Evolutionary conservation across 306 rosid genomes (phyloP), one percentile per base, ranked within the genome.

Genomic region (Betula pendula): DNA sequence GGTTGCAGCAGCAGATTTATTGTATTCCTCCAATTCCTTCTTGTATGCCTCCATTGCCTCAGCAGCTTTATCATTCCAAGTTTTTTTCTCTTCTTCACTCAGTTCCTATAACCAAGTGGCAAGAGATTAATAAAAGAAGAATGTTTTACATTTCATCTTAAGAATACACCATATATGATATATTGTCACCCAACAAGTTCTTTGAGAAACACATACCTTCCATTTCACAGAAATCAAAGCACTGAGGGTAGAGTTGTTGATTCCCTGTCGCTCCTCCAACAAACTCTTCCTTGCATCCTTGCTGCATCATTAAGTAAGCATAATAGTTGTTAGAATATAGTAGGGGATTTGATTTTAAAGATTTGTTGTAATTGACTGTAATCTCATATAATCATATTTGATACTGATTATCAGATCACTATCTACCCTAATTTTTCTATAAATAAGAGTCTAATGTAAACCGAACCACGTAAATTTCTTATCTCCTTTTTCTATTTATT

Each of bases 1-100:
- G 11, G 38, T 68, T 44, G 86, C 85, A 73, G 77, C 90, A 45
- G 80, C 68, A 56, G 83, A 79, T 77, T 86, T 92, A 84, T 85
- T 87, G 86, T 96, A 91, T 25, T 80, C 94, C 76, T 89, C 96
- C 75, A 87, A 9, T 72, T 91, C 98, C 81, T 89, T 91, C 80
- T 89, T 96, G 89, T 92, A 90, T 15, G 67, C 87, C 3, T 89
- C 93, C 98, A 96, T 96, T 42, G 97, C 91, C 76, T 88, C 89
- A 8, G 90, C 86, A 11, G 96, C 99, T 83, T 78, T 84, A 1
- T 84, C 89, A 73, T 86, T 96, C 97, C 94, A 95, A 0, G 81
- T 11, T 79, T 87, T 86, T 22, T 82, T 88, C 0, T 89, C 94
- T 79, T 79, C 92, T 75, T 92, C 99, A 12, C 71, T 87, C 85